Base-by-base conservation (phyloP, 2,329 filamentous ascomycete genomes). In the Pochonia chlamydosporia region DNA sequence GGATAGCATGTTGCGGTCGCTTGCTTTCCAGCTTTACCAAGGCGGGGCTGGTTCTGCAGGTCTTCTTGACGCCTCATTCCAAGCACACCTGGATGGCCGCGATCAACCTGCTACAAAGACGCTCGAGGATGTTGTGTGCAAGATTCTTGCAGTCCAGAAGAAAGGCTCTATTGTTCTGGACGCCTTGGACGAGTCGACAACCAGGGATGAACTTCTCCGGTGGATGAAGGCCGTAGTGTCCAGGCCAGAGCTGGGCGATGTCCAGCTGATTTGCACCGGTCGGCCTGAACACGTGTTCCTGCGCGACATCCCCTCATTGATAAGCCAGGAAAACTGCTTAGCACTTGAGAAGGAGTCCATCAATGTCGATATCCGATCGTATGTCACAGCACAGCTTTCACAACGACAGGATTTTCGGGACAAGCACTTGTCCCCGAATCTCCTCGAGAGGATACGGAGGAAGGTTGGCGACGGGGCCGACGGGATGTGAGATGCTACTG, bases 401-500 rank as follows among this genome's bases (percentile, higher is more conserved):
- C 55, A n/a, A n/a, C n/a, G 47, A 49, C 54, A 11, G 46, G 47
- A 51, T 7, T 57, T 54, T 21, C 50, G 31, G 52, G 52, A 39
- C 5, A 57, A 51, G 42, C 13, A 7, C 4, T 54, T 48, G 42
- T 50, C 43, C 31, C 26, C 10, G 16, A 31, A 48, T 49, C 24
- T 57, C 9, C 10, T 49, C 13, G 9, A 46, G 23, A 4, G 36
- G 13, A 54, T 57, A 20, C 21, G 13, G 10, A 36, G 40, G 0
- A 48, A 49, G 21, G 40, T 59, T 21, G 55, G 52, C 11, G 47
- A 49, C 25, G 30, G 56, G 5, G 55, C 61, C 31, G 49, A 59
- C 24, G 62, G 61, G 31, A 65, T 64, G 61, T 63, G 53, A 55
- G 59, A 41, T 30, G 25, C 20, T 36, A 18, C 43, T 48, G 2